Evolutionary conservation across 1,139 yeast genomes (phyloP).

Genomic region (Yamadazyma blattariae): DNA sequence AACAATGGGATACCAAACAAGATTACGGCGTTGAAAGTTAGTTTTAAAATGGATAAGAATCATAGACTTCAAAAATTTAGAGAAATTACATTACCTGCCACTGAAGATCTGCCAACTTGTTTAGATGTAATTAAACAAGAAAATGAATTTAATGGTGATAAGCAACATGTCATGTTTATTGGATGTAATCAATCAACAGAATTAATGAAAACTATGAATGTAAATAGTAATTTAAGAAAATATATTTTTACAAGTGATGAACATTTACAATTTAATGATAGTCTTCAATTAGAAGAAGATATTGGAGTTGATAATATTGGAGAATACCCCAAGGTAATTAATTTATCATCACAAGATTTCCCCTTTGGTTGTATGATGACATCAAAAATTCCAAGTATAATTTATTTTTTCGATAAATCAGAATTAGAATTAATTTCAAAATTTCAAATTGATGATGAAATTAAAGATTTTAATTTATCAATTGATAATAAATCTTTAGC

Average conservation of each 20-base stretch:
- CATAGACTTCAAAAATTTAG: slow-evolving; percentile 59
- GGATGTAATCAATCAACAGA: slow-evolving; percentile 71
- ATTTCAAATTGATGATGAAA: slow-evolving; percentile 19
- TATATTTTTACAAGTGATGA: slow-evolving; percentile 55
- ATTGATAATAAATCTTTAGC: slow-evolving; percentile 27
- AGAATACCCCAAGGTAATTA: slow-evolving; percentile 59
- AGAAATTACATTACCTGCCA: slow-evolving; percentile 58
- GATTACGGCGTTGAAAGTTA: slow-evolving; percentile 65
- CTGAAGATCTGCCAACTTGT: slow-evolving; percentile 76
- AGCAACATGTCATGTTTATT: slow-evolving; percentile 47
- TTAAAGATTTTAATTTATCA: slow-evolving; percentile 28
- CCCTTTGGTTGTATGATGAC: slow-evolving; percentile 62
- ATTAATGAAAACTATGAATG: slow-evolving; percentile 53
- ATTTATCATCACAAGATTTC: slow-evolving; percentile 52
- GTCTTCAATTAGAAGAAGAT: slow-evolving; percentile 50
- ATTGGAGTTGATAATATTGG: slow-evolving; percentile 29
- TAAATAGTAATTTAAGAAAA: slow-evolving; percentile 72
- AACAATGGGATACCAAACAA: slow-evolving; percentile 84
- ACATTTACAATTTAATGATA: slow-evolving; percentile 59
- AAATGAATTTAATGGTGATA: slow-evolving; percentile 16
- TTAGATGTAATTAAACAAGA: slow-evolving; percentile 36
- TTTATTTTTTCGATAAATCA: slow-evolving; percentile 58
- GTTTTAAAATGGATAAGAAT: slow-evolving; percentile 50
- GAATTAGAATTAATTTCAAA: slow-evolving; percentile 38
- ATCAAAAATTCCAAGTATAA: slow-evolving; percentile 55